A percentile compares a stretch with the other conserved stretches of the same genome.
Evolutionary conservation across 306 rosid genomes (phyloP).

Genomic region (Cicer judaicum): DNA sequence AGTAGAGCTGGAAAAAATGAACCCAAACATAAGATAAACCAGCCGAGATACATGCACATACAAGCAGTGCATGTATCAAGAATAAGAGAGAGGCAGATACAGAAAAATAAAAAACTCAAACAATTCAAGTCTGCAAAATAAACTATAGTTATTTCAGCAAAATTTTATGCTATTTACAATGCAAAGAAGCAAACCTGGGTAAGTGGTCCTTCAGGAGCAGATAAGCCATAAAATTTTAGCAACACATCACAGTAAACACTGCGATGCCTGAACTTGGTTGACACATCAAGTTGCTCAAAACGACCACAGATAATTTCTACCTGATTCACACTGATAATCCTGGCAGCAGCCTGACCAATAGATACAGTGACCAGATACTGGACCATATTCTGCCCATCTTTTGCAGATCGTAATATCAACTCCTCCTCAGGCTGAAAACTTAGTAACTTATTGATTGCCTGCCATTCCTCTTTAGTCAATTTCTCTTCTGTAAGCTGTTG

Average conservation of each 20-base stretch:
- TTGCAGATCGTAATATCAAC: constrained; percentile 55
- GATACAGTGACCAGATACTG: constrained; percentile 77
- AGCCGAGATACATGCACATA: background rate
- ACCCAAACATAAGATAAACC: background rate
- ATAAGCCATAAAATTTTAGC: constrained; percentile 84
- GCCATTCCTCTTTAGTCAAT: constrained; percentile 94
- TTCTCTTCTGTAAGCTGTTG: constrained; percentile 63
- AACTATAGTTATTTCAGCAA: constrained; percentile 6
- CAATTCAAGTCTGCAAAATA: constrained; percentile 15
- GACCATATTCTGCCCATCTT: constrained; percentile 77
- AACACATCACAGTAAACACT: constrained; percentile 85
- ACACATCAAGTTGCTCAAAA: constrained; percentile 87
- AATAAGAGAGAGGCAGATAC: background rate
- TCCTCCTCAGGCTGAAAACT: constrained; percentile 89
- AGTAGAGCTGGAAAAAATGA: constrained; percentile 34
- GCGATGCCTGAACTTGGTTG: constrained; percentile 82
- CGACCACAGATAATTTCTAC: constrained; percentile 86
- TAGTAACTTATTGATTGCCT: constrained; percentile 84
- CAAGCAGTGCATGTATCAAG: background rate
- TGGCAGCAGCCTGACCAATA: constrained; percentile 85
- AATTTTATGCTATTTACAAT: constrained; percentile 28
- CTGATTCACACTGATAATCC: constrained; percentile 74
- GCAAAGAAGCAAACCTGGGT: constrained; percentile 75
- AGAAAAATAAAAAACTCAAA: constrained; percentile 2
- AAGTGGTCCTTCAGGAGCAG: constrained; percentile 96